Percentiles rank a stretch among this genome's conserved stretches.
phyloP scores from a whole-genome alignment of 768 basidiomycete species.

The Hebeloma cylindrosporum region DNA sequence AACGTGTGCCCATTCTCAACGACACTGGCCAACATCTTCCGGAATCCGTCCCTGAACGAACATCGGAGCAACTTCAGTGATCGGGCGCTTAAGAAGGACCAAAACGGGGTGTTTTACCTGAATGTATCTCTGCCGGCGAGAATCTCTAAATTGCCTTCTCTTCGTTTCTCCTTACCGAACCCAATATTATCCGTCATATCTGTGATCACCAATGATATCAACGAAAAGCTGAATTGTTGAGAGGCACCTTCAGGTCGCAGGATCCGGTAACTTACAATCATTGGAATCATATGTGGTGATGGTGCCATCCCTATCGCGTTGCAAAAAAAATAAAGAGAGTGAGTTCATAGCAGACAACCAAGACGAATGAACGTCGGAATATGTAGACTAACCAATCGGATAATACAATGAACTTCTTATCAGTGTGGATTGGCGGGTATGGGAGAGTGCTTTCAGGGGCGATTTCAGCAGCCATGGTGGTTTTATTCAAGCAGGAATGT shows the following conservation, averaged over 20 bases:
- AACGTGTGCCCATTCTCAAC: conserved; percentile 72
- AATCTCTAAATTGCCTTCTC: conserved; percentile 72
- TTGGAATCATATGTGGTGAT: conserved; percentile 94
- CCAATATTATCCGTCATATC: conserved; percentile 91
- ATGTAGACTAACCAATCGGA: conserved; percentile 78
- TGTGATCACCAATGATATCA: too few species aligned
- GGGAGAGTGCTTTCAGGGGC: conserved; percentile 67
- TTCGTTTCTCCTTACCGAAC: conserved; percentile 72
- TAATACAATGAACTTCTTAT: conserved; percentile 83
- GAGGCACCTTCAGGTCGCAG: too few species aligned
- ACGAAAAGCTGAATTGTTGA: too few species aligned
- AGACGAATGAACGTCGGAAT: background rate
- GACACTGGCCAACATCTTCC: conserved; percentile 82
- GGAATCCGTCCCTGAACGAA: conserved; percentile 74
- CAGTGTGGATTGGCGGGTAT: conserved; percentile 75
- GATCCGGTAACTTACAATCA: conserved; percentile 59
- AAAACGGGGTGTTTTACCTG: conserved; percentile 45
- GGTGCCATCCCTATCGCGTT: conserved; percentile 76
- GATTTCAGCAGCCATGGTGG: conserved; percentile 28
- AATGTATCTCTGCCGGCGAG: conserved; percentile 69
- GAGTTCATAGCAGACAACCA: conserved; percentile 5
- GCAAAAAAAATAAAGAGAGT: conserved; percentile 5
- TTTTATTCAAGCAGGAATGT: conserved; percentile 5
- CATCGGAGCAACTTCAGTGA: background rate
- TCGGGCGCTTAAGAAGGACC: background rate